Percentiles rank a stretch among this genome's conserved stretches.
Evolutionary conservation across 441 rosid genomes (phyloP).

Genomic region (Corymbia citriodora): DNA sequence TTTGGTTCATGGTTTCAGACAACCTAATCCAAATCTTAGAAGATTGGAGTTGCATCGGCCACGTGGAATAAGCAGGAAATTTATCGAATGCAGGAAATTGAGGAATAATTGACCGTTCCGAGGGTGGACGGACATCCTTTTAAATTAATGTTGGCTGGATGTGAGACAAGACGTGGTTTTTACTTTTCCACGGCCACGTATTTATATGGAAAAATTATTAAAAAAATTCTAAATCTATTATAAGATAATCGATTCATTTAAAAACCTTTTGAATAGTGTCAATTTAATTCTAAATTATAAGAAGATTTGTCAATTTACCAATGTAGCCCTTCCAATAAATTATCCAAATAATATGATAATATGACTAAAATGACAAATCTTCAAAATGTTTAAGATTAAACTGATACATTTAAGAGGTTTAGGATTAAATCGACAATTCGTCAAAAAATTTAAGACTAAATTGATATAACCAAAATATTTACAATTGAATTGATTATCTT

Average conservation of each 20-base stretch:
- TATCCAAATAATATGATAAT: too few relatives aligned
- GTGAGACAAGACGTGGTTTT: not conserved
- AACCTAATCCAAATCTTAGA: not conserved
- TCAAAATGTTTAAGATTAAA: not conserved
- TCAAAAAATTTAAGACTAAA: rapidly evolving
- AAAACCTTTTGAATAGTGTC: too few relatives aligned
- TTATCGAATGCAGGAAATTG: not conserved
- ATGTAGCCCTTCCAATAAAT: too few relatives aligned
- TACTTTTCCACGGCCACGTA: not conserved
- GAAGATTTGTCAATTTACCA: not conserved
- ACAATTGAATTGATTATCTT: rapidly evolving
- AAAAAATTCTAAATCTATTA: too few relatives aligned
- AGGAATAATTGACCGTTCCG: not conserved
- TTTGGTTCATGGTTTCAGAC: not conserved
- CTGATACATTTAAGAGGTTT: not conserved
- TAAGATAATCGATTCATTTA: too few relatives aligned
- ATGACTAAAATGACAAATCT: not conserved
- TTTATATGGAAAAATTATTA: not conserved
- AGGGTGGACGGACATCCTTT: not conserved
- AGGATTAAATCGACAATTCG: rapidly evolving
- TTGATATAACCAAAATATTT: rapidly evolving
- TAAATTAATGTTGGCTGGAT: not conserved
- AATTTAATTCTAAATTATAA: too few relatives aligned
- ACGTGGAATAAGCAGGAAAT: not conserved
- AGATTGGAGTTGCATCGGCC: not conserved